A percentile compares a stretch with the other conserved stretches of the same genome.
Conservation (phyloP, 2,329 filamentous ascomycete genomes). For the Penicillium sp. region DNA sequence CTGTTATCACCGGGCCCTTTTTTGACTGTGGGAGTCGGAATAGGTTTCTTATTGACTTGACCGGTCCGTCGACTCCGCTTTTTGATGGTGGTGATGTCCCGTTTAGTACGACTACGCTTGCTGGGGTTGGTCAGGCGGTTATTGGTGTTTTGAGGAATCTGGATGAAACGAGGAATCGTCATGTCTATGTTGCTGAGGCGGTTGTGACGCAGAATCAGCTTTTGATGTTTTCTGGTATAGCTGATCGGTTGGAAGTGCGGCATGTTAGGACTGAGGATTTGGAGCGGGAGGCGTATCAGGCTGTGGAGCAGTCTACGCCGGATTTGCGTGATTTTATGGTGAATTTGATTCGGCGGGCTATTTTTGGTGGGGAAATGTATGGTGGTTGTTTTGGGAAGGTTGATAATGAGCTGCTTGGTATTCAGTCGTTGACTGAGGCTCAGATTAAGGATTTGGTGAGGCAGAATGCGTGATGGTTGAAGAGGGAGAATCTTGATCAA, state of each 20-base stretch:
- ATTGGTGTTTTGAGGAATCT: constrained; percentile 47
- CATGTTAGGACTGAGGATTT: constrained; percentile 25
- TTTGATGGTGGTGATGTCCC: constrained; percentile 48
- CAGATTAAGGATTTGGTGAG: constrained; percentile 23
- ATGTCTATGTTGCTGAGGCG: constrained; percentile 45
- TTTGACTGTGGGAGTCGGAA: constrained; percentile 30
- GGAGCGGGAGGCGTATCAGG: constrained; percentile 25
- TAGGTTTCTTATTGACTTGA: constrained; percentile 43
- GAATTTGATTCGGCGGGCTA: constrained; percentile 27
- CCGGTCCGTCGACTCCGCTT: constrained; percentile 37
- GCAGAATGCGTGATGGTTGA: constrained; percentile 2
- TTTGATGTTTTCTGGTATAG: constrained; percentile 23
- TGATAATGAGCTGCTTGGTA: constrained; percentile 39
- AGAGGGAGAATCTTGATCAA: neutral
- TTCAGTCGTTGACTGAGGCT: constrained; percentile 30
- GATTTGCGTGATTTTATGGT: constrained; percentile 17
- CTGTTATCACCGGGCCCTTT: constrained; percentile 30
- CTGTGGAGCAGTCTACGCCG: constrained; percentile 28
- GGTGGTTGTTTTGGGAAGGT: constrained; percentile 27
- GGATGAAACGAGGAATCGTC: constrained; percentile 50
- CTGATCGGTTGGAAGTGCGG: constrained; percentile 21
- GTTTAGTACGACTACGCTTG: constrained; percentile 48
- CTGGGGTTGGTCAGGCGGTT: constrained; percentile 45
- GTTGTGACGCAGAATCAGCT: constrained; percentile 44
- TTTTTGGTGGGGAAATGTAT: constrained; percentile 31